These are phyloP conservation scores for Penicillium maclennaniae DNA, from an alignment of 495 filamentous ascomycete species.

Conservation along the genomic window DNA sequence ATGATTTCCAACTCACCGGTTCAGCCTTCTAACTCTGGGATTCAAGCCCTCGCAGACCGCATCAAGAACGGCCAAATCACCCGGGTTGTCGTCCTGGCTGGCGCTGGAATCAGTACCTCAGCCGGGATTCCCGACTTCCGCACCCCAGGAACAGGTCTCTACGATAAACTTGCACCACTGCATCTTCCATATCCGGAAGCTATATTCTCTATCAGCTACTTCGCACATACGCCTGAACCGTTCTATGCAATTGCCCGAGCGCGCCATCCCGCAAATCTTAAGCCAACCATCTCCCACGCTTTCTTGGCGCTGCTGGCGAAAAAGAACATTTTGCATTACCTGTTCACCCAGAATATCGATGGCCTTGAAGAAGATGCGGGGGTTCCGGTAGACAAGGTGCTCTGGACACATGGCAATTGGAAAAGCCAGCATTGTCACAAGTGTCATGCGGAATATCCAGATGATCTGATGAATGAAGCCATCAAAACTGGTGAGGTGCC, in stretches of 20 bases:
- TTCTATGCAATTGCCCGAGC: constrained; percentile 85
- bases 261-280: constrained; percentile 74
- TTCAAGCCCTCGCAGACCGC: constrained; percentile 8
- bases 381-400: constrained; percentile 64
- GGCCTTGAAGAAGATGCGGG: constrained; percentile 78
- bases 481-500: constrained; percentile 62
- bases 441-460: constrained; percentile 62
- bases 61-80: constrained; percentile 19
- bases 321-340: constrained; percentile 67
- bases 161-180: constrained; percentile 74
- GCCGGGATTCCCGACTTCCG: constrained; percentile 79
- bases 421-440: constrained; percentile 76
- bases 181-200: constrained; percentile 71
- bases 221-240: constrained; percentile 69
- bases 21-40: background rate
- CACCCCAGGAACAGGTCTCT: constrained; percentile 70
- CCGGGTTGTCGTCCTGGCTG: constrained; percentile 22
- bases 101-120: constrained; percentile 45
- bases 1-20: no score
- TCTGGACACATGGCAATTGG: constrained; percentile 86
- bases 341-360: constrained; percentile 95
- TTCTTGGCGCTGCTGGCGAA: constrained; percentile 67
- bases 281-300: constrained; percentile 70
- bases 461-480: constrained; percentile 60
- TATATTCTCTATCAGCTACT: constrained; percentile 76